Evolutionary conservation across 2,329 filamentous ascomycete genomes (phyloP).

Genomic region (Penicillium sp.): DNA sequence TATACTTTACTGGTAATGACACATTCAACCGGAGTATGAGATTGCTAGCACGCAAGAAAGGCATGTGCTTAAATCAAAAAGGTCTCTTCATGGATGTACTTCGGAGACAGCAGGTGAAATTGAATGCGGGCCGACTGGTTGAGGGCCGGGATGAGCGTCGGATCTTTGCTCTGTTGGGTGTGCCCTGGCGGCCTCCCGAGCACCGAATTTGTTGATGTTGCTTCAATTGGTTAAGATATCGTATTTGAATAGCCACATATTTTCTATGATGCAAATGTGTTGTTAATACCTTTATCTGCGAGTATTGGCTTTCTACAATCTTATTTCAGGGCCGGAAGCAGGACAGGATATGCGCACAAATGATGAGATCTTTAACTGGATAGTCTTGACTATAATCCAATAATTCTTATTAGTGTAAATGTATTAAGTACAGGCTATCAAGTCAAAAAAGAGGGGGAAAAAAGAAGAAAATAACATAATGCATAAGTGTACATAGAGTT

Average conservation of each 20-base stretch:
- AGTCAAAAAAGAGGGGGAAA: neutral
- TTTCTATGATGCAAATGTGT: too few species aligned
- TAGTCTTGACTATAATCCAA: neutral
- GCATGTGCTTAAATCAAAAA: slow-evolving; percentile 80
- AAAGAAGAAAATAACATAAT: neutral
- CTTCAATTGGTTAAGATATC: neutral
- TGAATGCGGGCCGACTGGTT: slow-evolving; percentile 67
- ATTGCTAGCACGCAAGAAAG: slow-evolving; percentile 73
- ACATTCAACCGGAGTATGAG: slow-evolving; percentile 89
- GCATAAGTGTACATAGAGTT: slow-evolving; percentile 6
- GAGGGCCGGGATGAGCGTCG: slow-evolving; percentile 72
- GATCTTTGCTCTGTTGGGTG: slow-evolving; percentile 78
- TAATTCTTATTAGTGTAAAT: neutral
- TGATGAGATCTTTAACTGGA: neutral
- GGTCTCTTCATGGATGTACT: slow-evolving; percentile 74
- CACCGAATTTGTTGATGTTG: slow-evolving; percentile 67
- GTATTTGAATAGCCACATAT: too few species aligned
- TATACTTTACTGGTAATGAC: slow-evolving; percentile 97
- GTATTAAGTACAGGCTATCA: neutral
- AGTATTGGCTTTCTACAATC: too few species aligned
- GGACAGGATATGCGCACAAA: neutral
- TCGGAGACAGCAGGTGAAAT: slow-evolving; percentile 57
- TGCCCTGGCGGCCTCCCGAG: slow-evolving; percentile 78
- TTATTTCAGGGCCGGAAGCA: neutral
- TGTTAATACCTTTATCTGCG: too few species aligned